Evolutionary conservation across 148 eudicot species (phyloP).

Genomic region (Chenopodium berlandieri): DNA sequence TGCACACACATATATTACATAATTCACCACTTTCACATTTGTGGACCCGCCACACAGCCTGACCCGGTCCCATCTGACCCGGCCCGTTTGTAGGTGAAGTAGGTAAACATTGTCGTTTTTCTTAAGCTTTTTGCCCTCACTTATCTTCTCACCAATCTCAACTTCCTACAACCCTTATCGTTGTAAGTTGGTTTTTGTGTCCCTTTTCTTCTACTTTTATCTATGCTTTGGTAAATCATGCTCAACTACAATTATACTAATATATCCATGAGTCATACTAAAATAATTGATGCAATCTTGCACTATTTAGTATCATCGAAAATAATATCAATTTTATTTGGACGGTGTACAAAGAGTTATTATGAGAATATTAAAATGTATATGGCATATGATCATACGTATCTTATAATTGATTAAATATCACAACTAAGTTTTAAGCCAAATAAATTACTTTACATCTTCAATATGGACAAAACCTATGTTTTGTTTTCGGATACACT

Average conservation of each 20-base stretch:
- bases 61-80: background rate
- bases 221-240: background rate
- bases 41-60: background rate
- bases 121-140: background rate
- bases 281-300: too few relatives aligned
- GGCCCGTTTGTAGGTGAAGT: slow-evolving; percentile 8
- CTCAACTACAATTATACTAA: background rate
- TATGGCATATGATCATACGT: too few relatives aligned
- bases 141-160: slow-evolving; percentile 18
- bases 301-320: too few relatives aligned
- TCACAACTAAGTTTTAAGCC: too few relatives aligned
- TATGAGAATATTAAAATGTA: too few relatives aligned
- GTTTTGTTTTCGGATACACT: too few relatives aligned
- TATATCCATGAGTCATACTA: too few relatives aligned
- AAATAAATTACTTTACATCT: too few relatives aligned
- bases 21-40: background rate
- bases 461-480: too few relatives aligned
- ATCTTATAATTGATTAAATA: too few relatives aligned
- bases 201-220: background rate
- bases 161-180: background rate
- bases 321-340: too few relatives aligned
- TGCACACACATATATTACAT: background rate
- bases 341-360: too few relatives aligned
- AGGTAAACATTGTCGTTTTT: slow-evolving; percentile 26
- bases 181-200: background rate